A percentile compares a stretch with the other conserved stretches of the same genome.
Conservation (phyloP, 345 rosid species). For the Nasturtium officinale region DNA sequence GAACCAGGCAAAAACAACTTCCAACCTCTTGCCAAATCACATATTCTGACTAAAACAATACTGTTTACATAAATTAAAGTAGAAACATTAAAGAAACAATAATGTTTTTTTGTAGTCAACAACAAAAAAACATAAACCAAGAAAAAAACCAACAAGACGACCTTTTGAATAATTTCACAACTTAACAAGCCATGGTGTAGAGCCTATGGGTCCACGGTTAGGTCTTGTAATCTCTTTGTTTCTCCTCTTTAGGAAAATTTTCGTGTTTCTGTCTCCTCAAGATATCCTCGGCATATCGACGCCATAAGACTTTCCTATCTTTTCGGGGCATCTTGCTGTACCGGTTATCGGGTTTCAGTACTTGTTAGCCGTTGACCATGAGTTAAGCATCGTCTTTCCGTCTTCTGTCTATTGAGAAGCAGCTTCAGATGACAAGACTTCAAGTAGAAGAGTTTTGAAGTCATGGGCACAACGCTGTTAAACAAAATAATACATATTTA, state of each 20-base stretch:
- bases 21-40: background rate
- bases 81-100: background rate
- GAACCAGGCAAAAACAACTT: background rate
- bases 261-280: slow-evolving; percentile 59
- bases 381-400: slow-evolving; percentile 74
- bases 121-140: background rate
- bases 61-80: background rate
- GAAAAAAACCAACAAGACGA: background rate
- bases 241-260: slow-evolving; percentile 51
- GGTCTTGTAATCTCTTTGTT: slow-evolving; percentile 48
- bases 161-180: background rate
- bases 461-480: slow-evolving; percentile 67
- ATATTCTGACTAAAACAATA: background rate
- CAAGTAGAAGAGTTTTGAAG: slow-evolving; percentile 68
- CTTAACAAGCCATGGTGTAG: background rate
- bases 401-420: slow-evolving; percentile 70
- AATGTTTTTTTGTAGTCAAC: background rate
- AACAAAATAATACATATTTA: slow-evolving; percentile 1
- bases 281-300: slow-evolving; percentile 65
- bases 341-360: slow-evolving; percentile 72
- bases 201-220: slow-evolving; percentile 25
- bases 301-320: slow-evolving; percentile 83
- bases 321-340: slow-evolving; percentile 86
- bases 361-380: slow-evolving; percentile 90
- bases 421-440: slow-evolving; percentile 71